phyloP scores from a whole-genome alignment of 2,329 filamentous ascomycete genomes.

The Aureobasidium subglaciale region DNA sequence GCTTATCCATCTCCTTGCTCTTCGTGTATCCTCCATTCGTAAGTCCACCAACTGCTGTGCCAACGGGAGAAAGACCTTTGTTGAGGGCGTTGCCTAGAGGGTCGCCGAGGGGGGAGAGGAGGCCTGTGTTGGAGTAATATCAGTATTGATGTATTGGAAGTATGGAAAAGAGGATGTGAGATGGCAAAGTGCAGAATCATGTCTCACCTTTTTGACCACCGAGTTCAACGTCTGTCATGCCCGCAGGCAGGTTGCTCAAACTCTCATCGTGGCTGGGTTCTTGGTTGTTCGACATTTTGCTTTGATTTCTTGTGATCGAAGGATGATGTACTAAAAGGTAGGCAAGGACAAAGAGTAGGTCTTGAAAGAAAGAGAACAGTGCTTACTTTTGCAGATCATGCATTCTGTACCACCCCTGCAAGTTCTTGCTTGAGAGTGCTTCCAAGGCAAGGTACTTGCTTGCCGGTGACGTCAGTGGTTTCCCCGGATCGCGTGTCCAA shows the following conservation, averaged over 20 bases:
- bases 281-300: background rate
- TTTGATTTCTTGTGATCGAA: background rate
- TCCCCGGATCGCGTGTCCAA: background rate
- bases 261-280: conserved; percentile 8
- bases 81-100: conserved; percentile 28
- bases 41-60: conserved; percentile 22
- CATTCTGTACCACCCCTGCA: background rate
- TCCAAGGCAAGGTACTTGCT: background rate
- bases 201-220: conserved; percentile 7
- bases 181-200: background rate
- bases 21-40: conserved; percentile 12
- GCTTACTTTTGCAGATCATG: background rate
- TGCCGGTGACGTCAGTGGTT: conserved; percentile 4
- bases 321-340: no score
- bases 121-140: background rate
- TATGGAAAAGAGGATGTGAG: background rate
- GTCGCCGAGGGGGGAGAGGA: conserved; percentile 28
- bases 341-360: background rate
- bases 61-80: conserved; percentile 26
- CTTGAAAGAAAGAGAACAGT: no score
- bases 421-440: background rate
- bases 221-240: background rate
- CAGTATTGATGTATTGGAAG: background rate
- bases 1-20: conserved; percentile 9
- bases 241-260: background rate